A percentile compares a stretch with the other conserved stretches of the same genome.
Evolutionary conservation across 352 stramenopile species (phyloP).

Genomic region (Globisporangium uncinulatum): DNA sequence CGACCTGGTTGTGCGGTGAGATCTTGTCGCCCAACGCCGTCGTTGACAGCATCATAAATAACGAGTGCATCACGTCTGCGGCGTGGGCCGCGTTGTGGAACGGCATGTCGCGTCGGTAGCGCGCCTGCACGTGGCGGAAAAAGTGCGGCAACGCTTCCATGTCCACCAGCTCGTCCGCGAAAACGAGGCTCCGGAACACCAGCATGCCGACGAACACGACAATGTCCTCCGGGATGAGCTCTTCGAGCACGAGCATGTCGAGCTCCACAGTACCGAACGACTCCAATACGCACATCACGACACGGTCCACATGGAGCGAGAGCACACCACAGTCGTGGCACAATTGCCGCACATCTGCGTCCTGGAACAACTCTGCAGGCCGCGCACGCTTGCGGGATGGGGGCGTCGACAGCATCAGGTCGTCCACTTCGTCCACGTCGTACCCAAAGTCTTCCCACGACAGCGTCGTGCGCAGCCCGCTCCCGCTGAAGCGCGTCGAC

Average conservation of each 20-base stretch:
- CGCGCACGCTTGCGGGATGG: conserved; percentile 43
- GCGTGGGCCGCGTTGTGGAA: conserved; percentile 84
- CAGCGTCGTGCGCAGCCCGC: conserved; percentile 33
- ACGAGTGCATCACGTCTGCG: conserved; percentile 70
- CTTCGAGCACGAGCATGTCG: conserved; percentile 63
- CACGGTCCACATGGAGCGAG: conserved; percentile 29
- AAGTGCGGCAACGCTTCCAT: conserved; percentile 41
- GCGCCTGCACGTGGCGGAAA: conserved; percentile 52
- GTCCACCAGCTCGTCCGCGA: conserved; percentile 45
- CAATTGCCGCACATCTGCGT: conserved; percentile 43
- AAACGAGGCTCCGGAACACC: conserved; percentile 67
- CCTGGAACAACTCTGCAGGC: conserved; percentile 37
- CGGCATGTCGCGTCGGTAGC: conserved; percentile 59
- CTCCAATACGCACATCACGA: conserved; percentile 39
- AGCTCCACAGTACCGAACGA: conserved; percentile 63
- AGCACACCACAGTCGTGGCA: conserved; percentile 44
- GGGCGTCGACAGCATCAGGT: conserved; percentile 35
- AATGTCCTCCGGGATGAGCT: conserved; percentile 57
- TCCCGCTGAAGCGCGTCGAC: conserved; percentile 36
- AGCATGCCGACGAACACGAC: conserved; percentile 64
- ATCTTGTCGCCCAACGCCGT: conserved; percentile 48
- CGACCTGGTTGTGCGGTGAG: conserved; percentile 61
- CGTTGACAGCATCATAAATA: conserved; percentile 67
- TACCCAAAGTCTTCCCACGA: conserved; percentile 35
- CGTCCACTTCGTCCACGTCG: conserved; percentile 29